These are phyloP conservation scores for Cladosporium cucumerinum DNA, from an alignment of 2,329 filamentous ascomycete species.

Conservation along the genomic window DNA sequence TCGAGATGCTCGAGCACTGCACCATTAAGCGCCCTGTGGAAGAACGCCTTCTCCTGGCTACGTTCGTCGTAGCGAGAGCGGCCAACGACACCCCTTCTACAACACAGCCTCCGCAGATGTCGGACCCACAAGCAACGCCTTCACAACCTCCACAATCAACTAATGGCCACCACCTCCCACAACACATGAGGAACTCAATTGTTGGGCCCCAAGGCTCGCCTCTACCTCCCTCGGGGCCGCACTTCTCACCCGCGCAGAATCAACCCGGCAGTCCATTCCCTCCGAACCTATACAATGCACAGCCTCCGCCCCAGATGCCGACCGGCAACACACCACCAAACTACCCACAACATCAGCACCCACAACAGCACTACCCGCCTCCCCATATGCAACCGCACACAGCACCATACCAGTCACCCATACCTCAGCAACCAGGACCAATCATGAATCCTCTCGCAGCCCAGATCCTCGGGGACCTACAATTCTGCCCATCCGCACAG, in stretches of 20 bases:
- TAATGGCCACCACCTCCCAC: conserved; percentile 25
- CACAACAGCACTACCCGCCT: conserved; percentile 30
- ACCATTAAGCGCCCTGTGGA: conserved; percentile 67
- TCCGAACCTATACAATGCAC: conserved; percentile 20
- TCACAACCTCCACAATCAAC: conserved; percentile 11
- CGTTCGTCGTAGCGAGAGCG: conserved; percentile 74
- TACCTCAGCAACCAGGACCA: conserved; percentile 16
- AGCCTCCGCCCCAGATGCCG: conserved; percentile 42
- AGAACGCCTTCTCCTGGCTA: conserved; percentile 75
- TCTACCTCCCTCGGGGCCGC: background rate
- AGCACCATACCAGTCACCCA: conserved; percentile 27
- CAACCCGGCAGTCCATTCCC: conserved; percentile 1
- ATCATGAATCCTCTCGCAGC: conserved; percentile 36
- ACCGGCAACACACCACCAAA: conserved; percentile 31
- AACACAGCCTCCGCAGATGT: background rate
- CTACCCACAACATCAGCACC: conserved; percentile 29
- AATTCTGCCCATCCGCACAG: conserved; percentile 41
- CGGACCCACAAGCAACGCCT: conserved; percentile 17
- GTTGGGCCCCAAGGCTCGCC: conserved; percentile 21
- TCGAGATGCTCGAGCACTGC: conserved; percentile 83
- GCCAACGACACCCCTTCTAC: conserved; percentile 20
- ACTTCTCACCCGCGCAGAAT: conserved; percentile 28
- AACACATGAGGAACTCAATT: conserved; percentile 20
- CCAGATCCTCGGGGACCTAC: conserved; percentile 42
- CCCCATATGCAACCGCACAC: conserved; percentile 26